Conservation (phyloP, 2,329 filamentous ascomycete genomes). For the Trichoderma oligosporum region DNA sequence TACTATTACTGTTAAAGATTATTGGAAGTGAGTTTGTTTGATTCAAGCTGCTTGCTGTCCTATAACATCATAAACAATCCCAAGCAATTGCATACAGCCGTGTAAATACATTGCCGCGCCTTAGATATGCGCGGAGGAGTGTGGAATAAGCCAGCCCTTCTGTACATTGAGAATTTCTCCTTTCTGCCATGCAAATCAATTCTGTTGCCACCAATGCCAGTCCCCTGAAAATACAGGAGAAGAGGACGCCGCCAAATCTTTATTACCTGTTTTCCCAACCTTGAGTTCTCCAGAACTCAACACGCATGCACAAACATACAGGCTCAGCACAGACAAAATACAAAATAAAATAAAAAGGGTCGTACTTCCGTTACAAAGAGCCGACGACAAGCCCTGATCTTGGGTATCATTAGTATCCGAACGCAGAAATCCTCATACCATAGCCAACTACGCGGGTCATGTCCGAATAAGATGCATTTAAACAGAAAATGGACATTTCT, state of each 20-base stretch:
- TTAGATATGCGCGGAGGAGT: background rate
- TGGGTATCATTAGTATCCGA: constrained; percentile 40
- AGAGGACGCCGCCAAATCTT: constrained; percentile 14
- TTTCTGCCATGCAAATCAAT: constrained; percentile 15
- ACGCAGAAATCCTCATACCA: constrained; percentile 24
- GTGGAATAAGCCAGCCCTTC: constrained; percentile 10
- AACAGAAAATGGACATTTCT: constrained; percentile 13
- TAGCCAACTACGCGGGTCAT: background rate
- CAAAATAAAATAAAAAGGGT: constrained; percentile 18
- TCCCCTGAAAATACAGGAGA: constrained; percentile 10
- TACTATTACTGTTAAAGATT: constrained; percentile 4
- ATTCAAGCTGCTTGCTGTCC: background rate
- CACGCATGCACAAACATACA: background rate
- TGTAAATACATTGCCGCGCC: background rate
- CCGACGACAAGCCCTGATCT: constrained; percentile 25
- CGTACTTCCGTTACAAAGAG: constrained; percentile 25
- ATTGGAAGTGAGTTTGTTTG: background rate
- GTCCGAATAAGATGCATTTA: constrained; percentile 4
- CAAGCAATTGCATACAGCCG: constrained; percentile 5
- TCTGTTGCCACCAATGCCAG: constrained; percentile 10
- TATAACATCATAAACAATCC: background rate
- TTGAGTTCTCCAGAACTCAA: constrained; percentile 8
- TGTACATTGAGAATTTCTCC: constrained; percentile 8
- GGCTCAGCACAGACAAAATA: constrained; percentile 4
- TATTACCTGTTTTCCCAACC: constrained; percentile 18